Base-by-base conservation (phyloP, 257 asterid genomes). In the Asclepias syriaca region DNA sequence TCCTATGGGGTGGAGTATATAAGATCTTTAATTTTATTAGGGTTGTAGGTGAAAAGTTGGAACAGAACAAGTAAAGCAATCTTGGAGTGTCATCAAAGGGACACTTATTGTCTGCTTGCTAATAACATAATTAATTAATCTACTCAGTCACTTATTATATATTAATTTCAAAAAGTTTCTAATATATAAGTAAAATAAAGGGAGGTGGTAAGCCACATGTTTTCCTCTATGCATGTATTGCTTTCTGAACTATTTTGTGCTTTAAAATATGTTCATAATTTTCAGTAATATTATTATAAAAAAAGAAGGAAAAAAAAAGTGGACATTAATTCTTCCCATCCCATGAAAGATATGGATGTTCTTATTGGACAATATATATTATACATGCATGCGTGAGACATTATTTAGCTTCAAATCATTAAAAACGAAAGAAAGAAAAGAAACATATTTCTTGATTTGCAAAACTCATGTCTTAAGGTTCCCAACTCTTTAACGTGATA, bases 401-500 rank as follows among this genome's bases (percentile, higher is more conserved):
- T 50, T 50, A 51, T 68, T 40, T 21, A 61, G 34, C 22, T 8
- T 18, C 48, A 43, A 63, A 34, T 40, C 54, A 54, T 49, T 49
- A 45, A 68, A 24, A 24, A 24, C 0, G 27, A 24, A 24, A 24
- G 27, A 24, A 24, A 49, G 12, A 12, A 49, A 0, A 12, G 8
- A 18, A 63, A 43, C 69, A 74, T 78, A 69, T 63, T 75, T 24
- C 70, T 77, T 83, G 75, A 77, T 65, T 6, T 18, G 54, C 79
- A 65, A 67, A 71, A 56, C 67, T 65, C 39, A 56, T 70, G 65
- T 73, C 57, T 72, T 39, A 2, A 39, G 0, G 8, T 27, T 78
- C 81, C 76, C 79, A 73, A 63, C 15, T 13, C 54, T 50, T 75
- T 12, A 51, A 75, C 56, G 55, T 61, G 50, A 57, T 65, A 32